Base-by-base conservation (phyloP, 2,329 filamentous ascomycete genomes). In the Aspergillus fructus region DNA sequence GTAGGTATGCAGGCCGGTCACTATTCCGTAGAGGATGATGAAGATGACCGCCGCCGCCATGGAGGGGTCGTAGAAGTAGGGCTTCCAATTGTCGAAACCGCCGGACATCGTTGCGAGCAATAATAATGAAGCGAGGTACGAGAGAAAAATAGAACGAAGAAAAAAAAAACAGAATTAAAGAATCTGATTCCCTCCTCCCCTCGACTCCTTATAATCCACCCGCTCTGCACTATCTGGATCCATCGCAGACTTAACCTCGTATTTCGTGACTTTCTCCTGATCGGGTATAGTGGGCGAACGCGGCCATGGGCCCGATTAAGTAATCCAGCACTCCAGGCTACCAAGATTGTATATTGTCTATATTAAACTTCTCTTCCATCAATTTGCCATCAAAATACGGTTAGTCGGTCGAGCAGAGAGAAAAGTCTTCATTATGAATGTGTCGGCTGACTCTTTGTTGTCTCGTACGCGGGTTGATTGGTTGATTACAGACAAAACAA, bases 181-280 rank as follows among this genome's bases (percentile, higher is more conserved):
- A 42, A 42, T 37, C 15, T 37, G 40, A 9, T 42, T 42, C 40
- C 8, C 40, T n/a, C 7, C 21, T 42, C 40, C 11, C 40, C 17
- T 42, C 40, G 6, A 23, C n/a, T 52, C 27, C n/a, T 41, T 43
- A 33, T 37, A 45, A 33, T 19, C 19, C 19, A 19, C 19, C 19
- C 19, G 2, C 12, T 33, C 11, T 40, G 33, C 15, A 15, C 43
- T 30, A 46, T 13, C 15, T 23, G 23, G 19, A 8, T 30, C 43
- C 34, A 21, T 17, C 19, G 9, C 45, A 21, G 9, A 17, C 12
- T 4, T 17, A 3, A 6, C 13, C 46, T 65, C 63, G 62, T 65
- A 62, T 59, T 52, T 58, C 62, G 64, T 64, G 64, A 56, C 40
- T 33, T 17, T 59, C 49, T 37, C 64, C 57, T 7, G 15, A 60